phyloP scores from a whole-genome alignment of 2,329 filamentous ascomycete species.

The Scortechinia acanthostroma region DNA sequence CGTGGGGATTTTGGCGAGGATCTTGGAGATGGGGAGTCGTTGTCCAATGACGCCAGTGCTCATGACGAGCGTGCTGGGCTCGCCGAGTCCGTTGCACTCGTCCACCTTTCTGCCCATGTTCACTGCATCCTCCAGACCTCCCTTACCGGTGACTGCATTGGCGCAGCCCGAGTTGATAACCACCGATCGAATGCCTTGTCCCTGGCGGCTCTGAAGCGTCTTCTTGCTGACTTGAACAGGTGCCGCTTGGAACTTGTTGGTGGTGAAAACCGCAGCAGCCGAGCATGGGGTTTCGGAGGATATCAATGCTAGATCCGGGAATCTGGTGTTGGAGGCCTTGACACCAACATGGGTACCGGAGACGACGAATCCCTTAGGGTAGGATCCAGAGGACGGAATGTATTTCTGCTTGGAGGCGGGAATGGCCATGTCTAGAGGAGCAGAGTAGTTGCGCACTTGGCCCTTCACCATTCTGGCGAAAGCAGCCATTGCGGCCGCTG shows the following conservation, averaged over 20 bases:
- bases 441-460: constrained; percentile 31
- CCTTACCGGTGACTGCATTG: constrained; percentile 90
- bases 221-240: constrained; percentile 80
- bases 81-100: constrained; percentile 38
- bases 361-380: constrained; percentile 82
- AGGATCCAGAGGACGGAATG: constrained; percentile 75
- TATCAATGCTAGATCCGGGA: constrained; percentile 84
- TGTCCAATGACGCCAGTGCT: constrained; percentile 97
- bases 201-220: constrained; percentile 59
- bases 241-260: constrained; percentile 95
- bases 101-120: constrained; percentile 78
- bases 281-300: constrained; percentile 80
- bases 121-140: constrained; percentile 79
- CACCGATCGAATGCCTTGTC: constrained; percentile 69
- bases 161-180: constrained; percentile 94
- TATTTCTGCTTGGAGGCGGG: neutral
- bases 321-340: constrained; percentile 84
- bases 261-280: constrained; percentile 89
- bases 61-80: constrained; percentile 77
- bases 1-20: constrained; percentile 72
- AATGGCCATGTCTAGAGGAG: constrained; percentile 21
- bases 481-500: constrained; percentile 17
- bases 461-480: constrained; percentile 23
- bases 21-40: constrained; percentile 86
- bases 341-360: constrained; percentile 87